phyloP scores from a whole-genome alignment of 106 monocot genomes.

The Alisma plantagoaquatica region DNA sequence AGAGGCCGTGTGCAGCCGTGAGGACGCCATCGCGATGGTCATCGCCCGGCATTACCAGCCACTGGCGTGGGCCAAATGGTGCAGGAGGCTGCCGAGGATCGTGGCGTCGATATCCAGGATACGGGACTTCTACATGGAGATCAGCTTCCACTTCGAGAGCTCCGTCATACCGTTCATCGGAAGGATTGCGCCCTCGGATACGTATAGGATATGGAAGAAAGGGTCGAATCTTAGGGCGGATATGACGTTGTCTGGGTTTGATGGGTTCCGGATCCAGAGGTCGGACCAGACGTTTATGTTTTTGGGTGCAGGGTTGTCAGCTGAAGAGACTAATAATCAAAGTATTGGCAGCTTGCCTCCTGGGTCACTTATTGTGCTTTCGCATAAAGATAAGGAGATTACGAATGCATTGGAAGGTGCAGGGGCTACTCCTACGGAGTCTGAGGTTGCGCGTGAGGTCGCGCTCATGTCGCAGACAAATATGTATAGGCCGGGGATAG shows the following conservation, averaged over 20 bases:
- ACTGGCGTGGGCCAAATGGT: slow-evolving; percentile 98
- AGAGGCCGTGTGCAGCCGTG: slow-evolving; percentile 81
- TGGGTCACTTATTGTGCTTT: slow-evolving; percentile 73
- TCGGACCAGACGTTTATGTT: slow-evolving; percentile 95
- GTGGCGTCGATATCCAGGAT: slow-evolving; percentile 62
- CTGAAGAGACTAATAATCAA: no score
- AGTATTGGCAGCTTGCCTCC: slow-evolving; percentile 30
- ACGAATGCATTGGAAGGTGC: slow-evolving; percentile 95
- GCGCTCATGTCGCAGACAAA: slow-evolving; percentile 92
- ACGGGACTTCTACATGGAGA: slow-evolving; percentile 98
- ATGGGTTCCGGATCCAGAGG: slow-evolving; percentile 82
- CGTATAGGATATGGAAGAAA: slow-evolving; percentile 93
- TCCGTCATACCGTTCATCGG: slow-evolving; percentile 94
- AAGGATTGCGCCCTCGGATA: slow-evolving; percentile 84
- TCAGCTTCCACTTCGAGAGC: slow-evolving; percentile 97
- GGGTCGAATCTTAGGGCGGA: slow-evolving; percentile 76
- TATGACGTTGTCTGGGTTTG: slow-evolving; percentile 96
- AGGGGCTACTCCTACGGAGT: slow-evolving; percentile 68
- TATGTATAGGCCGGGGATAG: slow-evolving; percentile 93
- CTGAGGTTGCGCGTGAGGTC: slow-evolving; percentile 93
- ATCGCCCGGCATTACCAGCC: slow-evolving; percentile 96
- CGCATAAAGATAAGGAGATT: slow-evolving; percentile 95
- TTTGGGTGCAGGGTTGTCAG: slow-evolving; percentile 51
- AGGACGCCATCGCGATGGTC: slow-evolving; percentile 74
- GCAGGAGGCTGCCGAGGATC: slow-evolving; percentile 82